Evolutionary conservation across 2,329 filamentous ascomycete species (phyloP), one percentile per base, ranked within the genome.

Genomic region (Diaporthe batatas): DNA sequence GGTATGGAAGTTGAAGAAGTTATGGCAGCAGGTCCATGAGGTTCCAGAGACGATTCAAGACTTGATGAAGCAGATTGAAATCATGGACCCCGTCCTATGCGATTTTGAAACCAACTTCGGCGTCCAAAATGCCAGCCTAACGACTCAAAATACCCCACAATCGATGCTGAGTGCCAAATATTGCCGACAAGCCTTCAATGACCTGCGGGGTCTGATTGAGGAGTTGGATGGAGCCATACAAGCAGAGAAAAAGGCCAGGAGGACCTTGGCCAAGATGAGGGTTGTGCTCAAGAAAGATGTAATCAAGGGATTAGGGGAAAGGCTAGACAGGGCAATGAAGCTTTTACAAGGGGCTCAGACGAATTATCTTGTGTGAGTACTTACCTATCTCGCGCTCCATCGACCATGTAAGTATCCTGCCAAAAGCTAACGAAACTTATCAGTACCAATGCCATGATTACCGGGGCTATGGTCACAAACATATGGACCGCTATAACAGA

Each of bases 1-100:
- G 7, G 75, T 79, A 4, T 32, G 76, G 18, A 79, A 79, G 65
- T 75, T 79, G 14, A 78, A 77, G 44, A 42, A 67, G 62, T 75
- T 80, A 21, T 79, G 77, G 77, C 70, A 77, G 3, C 75, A 79
- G 29, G 53, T 79, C 2, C 75, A 77, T 47, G 74, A 80, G 42
- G 78, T 79, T 12, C 78, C 78, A 6, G 75, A 77, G 8, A 72
- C 74, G 2, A 78, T 80, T 32, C 49, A 54, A 21, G 73, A 77
- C 32, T 72, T 79, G 1, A 76, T 79, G 72, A 72, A 76, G 29
- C 75, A 79, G 57, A 77, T 80, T 21, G 77, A 79, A n/a, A 77
- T 76, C 25, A 72, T 80, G 5, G 75, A 76, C 49, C 76, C 77
- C 7, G 57, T 75, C 14, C 42, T 79, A 2, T 79, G 72, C 71